phyloP scores from a whole-genome alignment of 2,329 filamentous ascomycete species.

The Pseudogymnoascus sp. region DNA sequence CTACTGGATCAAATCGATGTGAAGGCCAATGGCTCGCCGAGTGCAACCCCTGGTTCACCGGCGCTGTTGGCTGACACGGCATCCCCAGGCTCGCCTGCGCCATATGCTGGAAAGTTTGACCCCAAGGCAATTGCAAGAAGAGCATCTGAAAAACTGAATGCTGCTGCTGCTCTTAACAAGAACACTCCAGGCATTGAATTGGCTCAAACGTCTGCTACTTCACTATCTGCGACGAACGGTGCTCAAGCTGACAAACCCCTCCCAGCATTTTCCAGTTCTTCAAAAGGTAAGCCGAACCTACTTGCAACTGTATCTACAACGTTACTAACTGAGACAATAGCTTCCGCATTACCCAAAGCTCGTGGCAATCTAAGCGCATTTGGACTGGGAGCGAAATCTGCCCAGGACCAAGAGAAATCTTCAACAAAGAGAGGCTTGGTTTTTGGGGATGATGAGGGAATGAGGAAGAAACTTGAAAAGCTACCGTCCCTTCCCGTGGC shows the following conservation, averaged over 20 bases:
- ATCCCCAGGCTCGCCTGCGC: constrained; percentile 44
- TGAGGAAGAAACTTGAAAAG: constrained; percentile 82
- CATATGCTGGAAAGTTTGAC: constrained; percentile 75
- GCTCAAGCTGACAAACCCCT: constrained; percentile 37
- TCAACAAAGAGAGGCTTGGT: constrained; percentile 68
- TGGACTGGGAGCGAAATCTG: constrained; percentile 64
- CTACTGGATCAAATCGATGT: constrained; percentile 68
- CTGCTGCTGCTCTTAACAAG: constrained; percentile 43
- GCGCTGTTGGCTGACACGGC: constrained; percentile 34
- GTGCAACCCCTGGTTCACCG: constrained; percentile 45
- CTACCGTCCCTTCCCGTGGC: constrained; percentile 70
- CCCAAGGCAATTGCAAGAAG: constrained; percentile 82
- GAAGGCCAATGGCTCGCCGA: constrained; percentile 44
- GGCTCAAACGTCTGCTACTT: constrained; percentile 37
- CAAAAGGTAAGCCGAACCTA: constrained; percentile 30
- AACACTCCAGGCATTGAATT: constrained; percentile 45
- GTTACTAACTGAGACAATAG: constrained; percentile 13
- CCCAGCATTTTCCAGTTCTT: constrained; percentile 33
- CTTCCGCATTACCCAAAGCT: constrained; percentile 55
- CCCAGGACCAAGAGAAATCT: constrained; percentile 57
- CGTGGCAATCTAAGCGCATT: constrained; percentile 75
- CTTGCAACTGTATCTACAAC: neutral
- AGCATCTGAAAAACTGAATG: constrained; percentile 51
- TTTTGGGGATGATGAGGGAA: constrained; percentile 81
- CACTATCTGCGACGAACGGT: constrained; percentile 33